These are phyloP conservation scores for Eutypa lata DNA, from an alignment of 2,329 filamentous ascomycete genomes.

Conservation along the genomic window DNA sequence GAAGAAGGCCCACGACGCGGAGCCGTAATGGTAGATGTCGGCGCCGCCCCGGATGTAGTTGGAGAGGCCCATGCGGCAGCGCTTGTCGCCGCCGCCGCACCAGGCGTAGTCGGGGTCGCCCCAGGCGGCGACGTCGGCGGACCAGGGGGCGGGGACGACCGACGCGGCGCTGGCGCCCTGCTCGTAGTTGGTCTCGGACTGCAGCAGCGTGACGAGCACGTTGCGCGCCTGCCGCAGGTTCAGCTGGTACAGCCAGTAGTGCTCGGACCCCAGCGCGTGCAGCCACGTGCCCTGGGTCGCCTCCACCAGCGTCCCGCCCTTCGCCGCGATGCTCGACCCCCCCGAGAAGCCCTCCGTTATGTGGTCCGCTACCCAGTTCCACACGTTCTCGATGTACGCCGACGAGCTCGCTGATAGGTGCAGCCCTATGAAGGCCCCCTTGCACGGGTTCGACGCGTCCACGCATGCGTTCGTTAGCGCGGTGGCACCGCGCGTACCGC, in stretches of 20 bases:
- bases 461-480: constrained; percentile 25
- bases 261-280: constrained; percentile 50
- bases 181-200: constrained; percentile 54
- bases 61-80: constrained; percentile 41
- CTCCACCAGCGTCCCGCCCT: constrained; percentile 45
- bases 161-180: constrained; percentile 37
- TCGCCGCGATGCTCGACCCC: constrained; percentile 43
- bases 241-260: constrained; percentile 58
- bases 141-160: constrained; percentile 36
- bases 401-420: constrained; percentile 44
- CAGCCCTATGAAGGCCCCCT: constrained; percentile 43
- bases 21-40: constrained; percentile 38
- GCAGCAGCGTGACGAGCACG: constrained; percentile 47
- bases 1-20: constrained; percentile 43
- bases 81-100: constrained; percentile 33
- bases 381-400: constrained; percentile 52
- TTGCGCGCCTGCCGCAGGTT: constrained; percentile 48
- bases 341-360: constrained; percentile 44
- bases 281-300: constrained; percentile 47
- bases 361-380: constrained; percentile 54
- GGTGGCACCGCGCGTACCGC: constrained; percentile 31
- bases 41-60: constrained; percentile 40
- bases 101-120: constrained; percentile 41
- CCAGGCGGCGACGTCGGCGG: constrained; percentile 31
- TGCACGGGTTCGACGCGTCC: constrained; percentile 35